These are phyloP conservation scores for Tolypocladium album DNA, from an alignment of 2,329 filamentous ascomycete genomes.

Conservation along the genomic window DNA sequence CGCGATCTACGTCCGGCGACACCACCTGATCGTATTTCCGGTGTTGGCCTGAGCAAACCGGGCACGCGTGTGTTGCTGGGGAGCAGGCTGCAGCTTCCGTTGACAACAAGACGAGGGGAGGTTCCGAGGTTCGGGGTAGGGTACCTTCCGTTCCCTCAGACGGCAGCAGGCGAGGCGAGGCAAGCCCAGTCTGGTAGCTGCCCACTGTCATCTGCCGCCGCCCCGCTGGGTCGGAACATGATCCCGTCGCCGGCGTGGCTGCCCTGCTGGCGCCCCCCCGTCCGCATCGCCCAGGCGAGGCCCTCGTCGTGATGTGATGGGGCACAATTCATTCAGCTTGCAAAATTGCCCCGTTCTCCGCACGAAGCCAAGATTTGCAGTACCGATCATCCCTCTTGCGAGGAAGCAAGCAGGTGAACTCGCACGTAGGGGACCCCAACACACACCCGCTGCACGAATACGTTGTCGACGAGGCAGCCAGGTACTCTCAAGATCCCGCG, in stretches of 20 bases:
- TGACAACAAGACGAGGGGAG: neutral
- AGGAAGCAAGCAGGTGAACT: neutral
- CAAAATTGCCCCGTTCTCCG: neutral
- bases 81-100: neutral
- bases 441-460: no score
- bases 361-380: neutral
- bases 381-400: neutral
- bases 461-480: no score
- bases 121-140: no score
- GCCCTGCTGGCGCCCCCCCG: neutral
- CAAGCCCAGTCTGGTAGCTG: neutral
- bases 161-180: neutral
- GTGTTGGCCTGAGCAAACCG: neutral
- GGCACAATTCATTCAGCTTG: neutral
- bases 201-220: conserved; percentile 1
- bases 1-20: neutral
- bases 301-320: neutral
- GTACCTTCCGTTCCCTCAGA: no score
- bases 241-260: neutral
- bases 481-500: no score
- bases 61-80: neutral
- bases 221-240: conserved; percentile 1
- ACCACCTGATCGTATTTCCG: neutral
- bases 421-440: no score
- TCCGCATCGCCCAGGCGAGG: neutral